These are phyloP conservation scores for Leccinum subspadiceum DNA, from an alignment of 1,284 basidiomycete genomes.

Conservation along the genomic window DNA sequence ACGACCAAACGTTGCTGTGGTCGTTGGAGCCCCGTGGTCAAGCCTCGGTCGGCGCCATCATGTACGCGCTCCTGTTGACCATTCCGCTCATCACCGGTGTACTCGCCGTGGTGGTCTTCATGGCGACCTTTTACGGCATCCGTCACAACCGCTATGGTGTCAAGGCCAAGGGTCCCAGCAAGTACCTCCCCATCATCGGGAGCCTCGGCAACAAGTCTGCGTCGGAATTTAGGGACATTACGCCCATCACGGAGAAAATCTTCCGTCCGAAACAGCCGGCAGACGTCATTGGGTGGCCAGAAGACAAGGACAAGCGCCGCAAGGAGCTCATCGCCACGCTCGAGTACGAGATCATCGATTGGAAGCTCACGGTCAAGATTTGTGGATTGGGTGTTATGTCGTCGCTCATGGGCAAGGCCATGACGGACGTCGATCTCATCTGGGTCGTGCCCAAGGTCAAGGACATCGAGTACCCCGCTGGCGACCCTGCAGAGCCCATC, in stretches of 20 bases:
- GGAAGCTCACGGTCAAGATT: constrained; percentile 96
- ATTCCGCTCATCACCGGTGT: constrained; percentile 85
- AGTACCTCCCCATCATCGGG: constrained; percentile 78
- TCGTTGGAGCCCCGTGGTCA: constrained; percentile 77
- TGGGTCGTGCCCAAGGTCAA: constrained; percentile 95
- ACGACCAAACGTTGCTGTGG: constrained; percentile 79
- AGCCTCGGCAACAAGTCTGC: constrained; percentile 63
- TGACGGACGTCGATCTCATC: constrained; percentile 91
- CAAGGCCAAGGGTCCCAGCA: constrained; percentile 62
- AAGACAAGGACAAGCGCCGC: constrained; percentile 83
- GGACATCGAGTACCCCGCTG: constrained; percentile 86
- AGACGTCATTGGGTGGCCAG: constrained; percentile 89
- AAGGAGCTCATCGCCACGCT: constrained; percentile 88
- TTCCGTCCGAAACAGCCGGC: constrained; percentile 54
- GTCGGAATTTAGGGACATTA: constrained; percentile 56
- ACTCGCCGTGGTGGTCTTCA: constrained; percentile 82
- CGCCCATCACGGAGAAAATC: constrained; percentile 60
- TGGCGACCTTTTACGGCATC: constrained; percentile 95
- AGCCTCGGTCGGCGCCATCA: constrained; percentile 74
- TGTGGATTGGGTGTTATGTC: constrained; percentile 97
- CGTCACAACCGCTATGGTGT: constrained; percentile 90
- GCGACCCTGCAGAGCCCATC: constrained; percentile 88
- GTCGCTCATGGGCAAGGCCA: constrained; percentile 92
- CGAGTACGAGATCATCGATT: constrained; percentile 94
- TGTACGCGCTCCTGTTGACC: constrained; percentile 77